These are phyloP conservation scores for Bipolaris sorokiniana DNA, from an alignment of 2,329 filamentous ascomycete species.

Conservation along the genomic window DNA sequence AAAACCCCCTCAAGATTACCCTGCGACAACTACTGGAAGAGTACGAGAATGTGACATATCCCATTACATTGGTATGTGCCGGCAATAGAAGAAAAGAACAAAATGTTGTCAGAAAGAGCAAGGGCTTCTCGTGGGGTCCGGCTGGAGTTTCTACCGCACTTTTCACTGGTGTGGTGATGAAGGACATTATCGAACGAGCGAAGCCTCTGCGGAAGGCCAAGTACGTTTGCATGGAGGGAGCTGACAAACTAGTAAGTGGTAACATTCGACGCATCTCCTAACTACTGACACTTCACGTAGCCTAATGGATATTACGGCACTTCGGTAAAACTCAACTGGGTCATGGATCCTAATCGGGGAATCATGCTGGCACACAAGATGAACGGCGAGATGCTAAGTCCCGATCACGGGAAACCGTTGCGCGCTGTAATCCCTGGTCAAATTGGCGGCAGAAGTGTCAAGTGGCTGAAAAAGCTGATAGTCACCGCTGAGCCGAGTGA, in stretches of 20 bases:
- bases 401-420: conserved; percentile 86
- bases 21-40: conserved; percentile 74
- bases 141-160: conserved; percentile 85
- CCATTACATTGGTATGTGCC: conserved; percentile 88
- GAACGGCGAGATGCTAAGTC: conserved; percentile 81
- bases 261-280: background rate
- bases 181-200: conserved; percentile 72
- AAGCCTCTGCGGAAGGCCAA: conserved; percentile 71
- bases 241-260: conserved; percentile 70
- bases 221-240: conserved; percentile 91
- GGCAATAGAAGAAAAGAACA: conserved; percentile 93
- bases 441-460: conserved; percentile 90
- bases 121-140: conserved; percentile 93
- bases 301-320: conserved; percentile 91
- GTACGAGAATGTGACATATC: conserved; percentile 83
- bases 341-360: conserved; percentile 78
- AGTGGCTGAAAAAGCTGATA: conserved; percentile 85
- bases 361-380: conserved; percentile 89
- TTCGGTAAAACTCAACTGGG: conserved; percentile 87
- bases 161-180: conserved; percentile 82
- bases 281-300: conserved; percentile 39
- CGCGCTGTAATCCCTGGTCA: conserved; percentile 86
- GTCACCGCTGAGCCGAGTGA: conserved; percentile 80
- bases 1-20: conserved; percentile 74
- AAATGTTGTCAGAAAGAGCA: conserved; percentile 86